Evolutionary conservation across 2,329 filamentous ascomycete species (phyloP), one percentile per base, ranked within the genome.

Genomic region (Cylindrodendrum hubeiense): DNA sequence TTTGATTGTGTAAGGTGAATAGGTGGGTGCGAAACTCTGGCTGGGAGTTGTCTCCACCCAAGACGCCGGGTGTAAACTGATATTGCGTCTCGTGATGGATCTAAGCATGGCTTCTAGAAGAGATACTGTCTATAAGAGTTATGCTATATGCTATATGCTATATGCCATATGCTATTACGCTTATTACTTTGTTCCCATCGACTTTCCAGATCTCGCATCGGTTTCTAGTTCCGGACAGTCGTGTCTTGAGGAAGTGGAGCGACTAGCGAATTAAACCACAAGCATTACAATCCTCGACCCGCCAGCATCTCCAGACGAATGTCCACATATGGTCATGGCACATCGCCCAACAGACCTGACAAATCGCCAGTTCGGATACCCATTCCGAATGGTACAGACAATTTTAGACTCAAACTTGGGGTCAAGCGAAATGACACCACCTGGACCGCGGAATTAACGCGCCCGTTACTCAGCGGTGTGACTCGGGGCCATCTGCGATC

Each of bases 221-320:
- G 6, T n/a, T 22, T n/a, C 2, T 34, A 9, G 19, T 15, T 24
- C n/a, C 37, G 24, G 24, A 7, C 7, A 15, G 43, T 15, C 10
- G n/a, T 39, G 13, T 39, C 17, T 7, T 17, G 15, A 13, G 28
- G 28, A 30, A 30, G 28, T 30, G 22, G 19, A 49, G 21, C 17
- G 13, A 24, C 19, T 10, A 37, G 49, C 67, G 60, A 71, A 72
- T 72, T 22, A 60, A 44, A 49, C 33, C 37, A 33, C 22, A 33
- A 53, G 56, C n/a, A 71, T 62, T 66, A 65, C 44, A 37, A 60
- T 56, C 47, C 26, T 21, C 33, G 28, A 10, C 47, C 47, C 50
- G 34, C 55, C 28, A 53, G 3, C 28, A 24, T 41, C 22, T 28
- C 8, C n/a, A 46, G 28, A 37, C 46, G 33, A 28, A 46, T 34